These are phyloP conservation scores for Aspergillus alliaceus DNA, from an alignment of 2,329 filamentous ascomycete genomes.

Conservation along the genomic window DNA sequence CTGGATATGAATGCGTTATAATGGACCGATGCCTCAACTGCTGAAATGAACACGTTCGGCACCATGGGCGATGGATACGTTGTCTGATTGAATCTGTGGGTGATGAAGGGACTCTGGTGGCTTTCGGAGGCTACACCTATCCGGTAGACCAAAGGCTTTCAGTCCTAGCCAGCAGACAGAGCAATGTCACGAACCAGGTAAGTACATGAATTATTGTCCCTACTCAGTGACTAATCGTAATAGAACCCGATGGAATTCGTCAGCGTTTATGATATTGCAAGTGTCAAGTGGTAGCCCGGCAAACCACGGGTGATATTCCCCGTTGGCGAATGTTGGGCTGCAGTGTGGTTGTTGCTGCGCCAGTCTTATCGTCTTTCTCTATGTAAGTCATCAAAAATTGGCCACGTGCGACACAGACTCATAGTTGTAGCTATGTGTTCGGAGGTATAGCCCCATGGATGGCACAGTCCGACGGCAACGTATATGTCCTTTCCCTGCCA, in stretches of 20 bases:
- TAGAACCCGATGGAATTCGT: constrained; percentile 12
- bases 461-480: constrained; percentile 1
- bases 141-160: constrained; percentile 4
- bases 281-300: constrained; percentile 9
- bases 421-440: constrained; percentile 1
- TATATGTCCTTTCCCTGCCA: constrained; percentile 29
- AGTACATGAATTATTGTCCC: too few relatives aligned
- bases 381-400: neutral
- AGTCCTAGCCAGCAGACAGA: neutral
- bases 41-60: constrained; percentile 1
- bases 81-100: constrained; percentile 7
- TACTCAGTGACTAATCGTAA: neutral
- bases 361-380: constrained; percentile 7
- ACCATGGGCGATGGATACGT: constrained; percentile 8
- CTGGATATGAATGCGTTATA: constrained; percentile 1
- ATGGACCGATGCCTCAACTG: constrained; percentile 7
- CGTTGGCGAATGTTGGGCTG: constrained; percentile 11
- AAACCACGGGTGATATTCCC: constrained; percentile 8
- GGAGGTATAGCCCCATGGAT: constrained; percentile 4
- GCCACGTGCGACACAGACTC: neutral
- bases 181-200: neutral
- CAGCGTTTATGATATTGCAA: constrained; percentile 7
- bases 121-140: constrained; percentile 10
- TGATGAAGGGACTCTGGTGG: constrained; percentile 4
- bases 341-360: constrained; percentile 1